phyloP scores from a whole-genome alignment of 106 monocot genomes.

The Dendrobium nobile region DNA sequence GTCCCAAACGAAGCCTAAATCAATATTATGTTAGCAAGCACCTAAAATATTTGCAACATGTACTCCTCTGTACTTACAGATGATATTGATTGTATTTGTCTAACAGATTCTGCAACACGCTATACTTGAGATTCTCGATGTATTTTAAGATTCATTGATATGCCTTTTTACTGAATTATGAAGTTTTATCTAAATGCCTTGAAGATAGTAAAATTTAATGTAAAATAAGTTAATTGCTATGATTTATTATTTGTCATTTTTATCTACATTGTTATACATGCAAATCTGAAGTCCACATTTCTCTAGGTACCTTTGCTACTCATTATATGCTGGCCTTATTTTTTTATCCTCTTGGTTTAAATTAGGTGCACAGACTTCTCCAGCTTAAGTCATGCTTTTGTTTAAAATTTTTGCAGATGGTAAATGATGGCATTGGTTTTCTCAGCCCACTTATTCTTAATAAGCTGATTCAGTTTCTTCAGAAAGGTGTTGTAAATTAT shows the following conservation, averaged over 20 bases:
- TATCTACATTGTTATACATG: not conserved
- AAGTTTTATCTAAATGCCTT: not conserved
- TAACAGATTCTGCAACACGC: not conserved
- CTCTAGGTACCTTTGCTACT: not conserved
- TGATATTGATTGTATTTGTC: not conserved
- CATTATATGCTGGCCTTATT: not conserved
- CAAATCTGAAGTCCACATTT: not conserved
- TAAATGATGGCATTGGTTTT: conserved; percentile 82
- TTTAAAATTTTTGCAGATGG: conserved; percentile 34
- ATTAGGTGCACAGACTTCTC: not conserved
- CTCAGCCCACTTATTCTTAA: conserved; percentile 80
- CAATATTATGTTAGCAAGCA: not conserved
- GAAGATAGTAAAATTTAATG: not conserved
- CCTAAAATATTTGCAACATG: not conserved
- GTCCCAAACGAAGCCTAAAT: no score
- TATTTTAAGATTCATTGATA: not conserved
- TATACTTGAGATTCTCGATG: not conserved
- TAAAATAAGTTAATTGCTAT: not conserved
- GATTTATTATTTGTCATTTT: not conserved
- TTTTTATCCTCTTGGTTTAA: not conserved
- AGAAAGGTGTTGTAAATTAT: conserved; percentile 41
- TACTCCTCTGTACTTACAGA: not conserved
- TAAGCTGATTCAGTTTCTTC: conserved; percentile 71
- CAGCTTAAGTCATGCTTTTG: not conserved
- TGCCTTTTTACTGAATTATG: not conserved